Evolutionary conservation across 2,329 filamentous ascomycete genomes (phyloP), one percentile per base, ranked within the genome.

Genomic region (Fusarium sp.): DNA sequence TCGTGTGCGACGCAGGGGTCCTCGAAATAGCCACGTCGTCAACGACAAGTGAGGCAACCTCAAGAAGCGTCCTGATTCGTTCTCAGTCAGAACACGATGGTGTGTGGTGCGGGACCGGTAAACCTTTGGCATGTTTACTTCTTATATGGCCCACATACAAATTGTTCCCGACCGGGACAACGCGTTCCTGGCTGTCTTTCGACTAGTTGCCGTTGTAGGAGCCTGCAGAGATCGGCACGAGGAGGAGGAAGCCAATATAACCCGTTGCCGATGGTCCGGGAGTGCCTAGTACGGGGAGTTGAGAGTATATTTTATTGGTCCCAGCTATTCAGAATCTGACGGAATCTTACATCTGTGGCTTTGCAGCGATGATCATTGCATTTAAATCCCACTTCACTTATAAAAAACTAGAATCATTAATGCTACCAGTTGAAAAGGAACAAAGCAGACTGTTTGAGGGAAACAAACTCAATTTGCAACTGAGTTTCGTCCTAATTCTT

Each of bases 21-120:
- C 30, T 24, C 14, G 15, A 12, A 11, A 6, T 36, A 67, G 64
- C 64, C 59, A 67, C 64, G 38, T 68, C 59, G 64, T 68, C 64
- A 68, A 43, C 30, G 49, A 56, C 42, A 24, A 19, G 12, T 23
- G 2, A 12, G 12, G n/a, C 10, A 28, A 28, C 26, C 26, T 28
- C 4, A 4, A 10, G 26, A 4, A 12, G 26, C 3, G 10, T 28
- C 26, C 26, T 28, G 26, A 28, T 28, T 28, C 10, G 4, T 28
- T 28, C 26, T 28, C 3, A 28, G 10, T 4, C 10, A 12, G 3
- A 28, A 28, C 3, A 28, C 12, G 26, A 28, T 11, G 10, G 11
- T 26, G 24, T 26, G 3, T 11, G 26, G 10, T 28, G 26, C 10
- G 26, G 12, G 10, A 11, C 26, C 26, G 26, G 26, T 28, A 28